Percentiles rank a stretch among this genome's conserved stretches.
phyloP scores from a whole-genome alignment of 2,329 filamentous ascomycete genomes.

The Metarhizium album region DNA sequence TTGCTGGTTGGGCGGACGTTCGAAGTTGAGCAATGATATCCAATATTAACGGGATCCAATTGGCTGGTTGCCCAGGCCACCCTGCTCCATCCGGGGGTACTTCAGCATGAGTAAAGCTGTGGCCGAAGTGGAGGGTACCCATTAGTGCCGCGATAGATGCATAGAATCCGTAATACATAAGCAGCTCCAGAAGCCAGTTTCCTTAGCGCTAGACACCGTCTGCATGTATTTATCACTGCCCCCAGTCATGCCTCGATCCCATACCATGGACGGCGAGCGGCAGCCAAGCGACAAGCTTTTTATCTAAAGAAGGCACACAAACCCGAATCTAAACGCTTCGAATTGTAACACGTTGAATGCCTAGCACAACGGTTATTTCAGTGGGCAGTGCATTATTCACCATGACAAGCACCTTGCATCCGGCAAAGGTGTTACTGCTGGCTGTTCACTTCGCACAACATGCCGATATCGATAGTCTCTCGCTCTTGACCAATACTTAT shows the following conservation, averaged over 20 bases:
- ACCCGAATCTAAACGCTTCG: not conserved
- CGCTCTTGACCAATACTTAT: conserved; percentile 46
- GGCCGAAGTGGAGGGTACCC: not conserved
- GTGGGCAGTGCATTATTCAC: not conserved
- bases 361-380: not conserved
- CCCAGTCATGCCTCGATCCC: not conserved
- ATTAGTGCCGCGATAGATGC: conserved; percentile 6
- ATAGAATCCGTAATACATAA: not conserved
- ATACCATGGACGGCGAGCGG: not conserved
- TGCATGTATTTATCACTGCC: not conserved
- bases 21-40: not conserved
- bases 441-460: conserved; percentile 59
- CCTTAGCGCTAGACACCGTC: not conserved
- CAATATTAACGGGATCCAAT: not conserved
- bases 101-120: too few relatives aligned
- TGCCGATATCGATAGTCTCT: conserved; percentile 52
- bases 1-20: not conserved
- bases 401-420: conserved; percentile 34
- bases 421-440: conserved; percentile 60
- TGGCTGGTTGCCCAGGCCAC: not conserved
- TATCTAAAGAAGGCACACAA: not conserved
- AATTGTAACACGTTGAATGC: not conserved
- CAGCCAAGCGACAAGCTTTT: not conserved
- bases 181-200: not conserved
- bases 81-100: not conserved